phyloP scores from a whole-genome alignment of 352 stramenopile species.

The Pythium chondricola region DNA sequence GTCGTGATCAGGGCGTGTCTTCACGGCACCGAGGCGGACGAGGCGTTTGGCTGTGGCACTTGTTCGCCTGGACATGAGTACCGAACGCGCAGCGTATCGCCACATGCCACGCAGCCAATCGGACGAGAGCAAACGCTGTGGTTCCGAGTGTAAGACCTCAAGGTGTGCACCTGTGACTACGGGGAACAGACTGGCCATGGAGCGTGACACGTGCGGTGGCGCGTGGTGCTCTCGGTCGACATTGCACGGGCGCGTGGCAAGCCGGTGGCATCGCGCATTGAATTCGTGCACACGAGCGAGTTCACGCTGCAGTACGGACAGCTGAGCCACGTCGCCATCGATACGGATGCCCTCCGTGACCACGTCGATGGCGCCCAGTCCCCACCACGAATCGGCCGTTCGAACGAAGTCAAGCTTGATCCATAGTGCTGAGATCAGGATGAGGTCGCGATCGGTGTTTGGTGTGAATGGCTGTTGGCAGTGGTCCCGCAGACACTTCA shows the following conservation, averaged over 20 bases:
- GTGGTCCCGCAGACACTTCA: conserved; percentile 29
- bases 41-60: conserved; percentile 8
- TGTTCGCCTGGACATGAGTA: conserved; percentile 28
- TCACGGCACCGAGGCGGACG: background rate
- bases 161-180: conserved; percentile 10
- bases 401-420: conserved; percentile 55
- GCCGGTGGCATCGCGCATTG: conserved; percentile 23
- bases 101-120: conserved; percentile 66
- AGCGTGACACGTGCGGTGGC: conserved; percentile 31
- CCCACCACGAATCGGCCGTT: background rate
- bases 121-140: conserved; percentile 2
- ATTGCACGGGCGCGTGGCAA: conserved; percentile 38
- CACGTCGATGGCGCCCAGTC: conserved; percentile 42
- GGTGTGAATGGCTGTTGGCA: conserved; percentile 23
- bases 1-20: background rate
- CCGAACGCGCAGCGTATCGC: conserved; percentile 48
- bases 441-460: conserved; percentile 33
- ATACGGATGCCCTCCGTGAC: conserved; percentile 52
- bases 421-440: conserved; percentile 46
- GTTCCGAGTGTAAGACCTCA: too few species aligned
- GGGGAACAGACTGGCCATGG: conserved; percentile 28
- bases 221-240: conserved; percentile 35
- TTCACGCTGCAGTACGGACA: conserved; percentile 36
- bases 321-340: conserved; percentile 52
- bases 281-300: conserved; percentile 34